Base-by-base conservation (phyloP, 1,284 basidiomycete genomes). In the Vanrija sp. region DNA sequence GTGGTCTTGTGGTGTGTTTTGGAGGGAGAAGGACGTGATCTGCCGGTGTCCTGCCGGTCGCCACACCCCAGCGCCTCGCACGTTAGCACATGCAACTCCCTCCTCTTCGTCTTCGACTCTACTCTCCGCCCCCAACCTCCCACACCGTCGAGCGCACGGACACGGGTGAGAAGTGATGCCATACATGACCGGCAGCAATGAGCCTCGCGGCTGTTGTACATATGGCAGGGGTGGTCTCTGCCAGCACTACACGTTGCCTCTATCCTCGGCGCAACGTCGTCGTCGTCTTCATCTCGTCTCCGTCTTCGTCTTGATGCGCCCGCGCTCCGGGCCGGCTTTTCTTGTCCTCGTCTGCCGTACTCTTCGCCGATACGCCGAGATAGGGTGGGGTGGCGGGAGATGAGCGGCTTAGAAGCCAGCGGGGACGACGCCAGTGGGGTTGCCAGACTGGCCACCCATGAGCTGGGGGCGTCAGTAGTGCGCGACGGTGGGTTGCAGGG, bases 401-500 rank as follows among this genome's bases (percentile, higher is more conserved):
- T 3, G 19, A 3, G 29, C 38, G 19, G 51, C 46, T 61, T 58
- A 61, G 55, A 61, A 61, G 55, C 59, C 59, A 42, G 59, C 55
- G 51, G 59, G 59, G 28, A 58, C 34, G 42, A 57, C 55, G 15
- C 51, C 53, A 15, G 43, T 19, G n/a, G 46, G 42, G 40, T 34
- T 12, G 29, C 26, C 45, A 21, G 43, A 34, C 45, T 54, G 49
- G 44, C 47, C 52, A 51, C 59, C 59, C 26, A 61, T 50, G 38
- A 61, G 59, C 59, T 61, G 55, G 5, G 29, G 40, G 52, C 6
- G 34, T 34, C 34, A 34, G 34, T 34, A 12, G 34, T 34, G 9
- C 12, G 12, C 34, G 9, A 14, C 4, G 9, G 34, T 14, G 14
- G 34, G 14, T 34, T 34, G 34, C 34, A 15, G 12, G 34, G 34